Evolutionary conservation across 2,329 filamentous ascomycete species (phyloP), one percentile per base, ranked within the genome.

Genomic region (Penicillium sp.): DNA sequence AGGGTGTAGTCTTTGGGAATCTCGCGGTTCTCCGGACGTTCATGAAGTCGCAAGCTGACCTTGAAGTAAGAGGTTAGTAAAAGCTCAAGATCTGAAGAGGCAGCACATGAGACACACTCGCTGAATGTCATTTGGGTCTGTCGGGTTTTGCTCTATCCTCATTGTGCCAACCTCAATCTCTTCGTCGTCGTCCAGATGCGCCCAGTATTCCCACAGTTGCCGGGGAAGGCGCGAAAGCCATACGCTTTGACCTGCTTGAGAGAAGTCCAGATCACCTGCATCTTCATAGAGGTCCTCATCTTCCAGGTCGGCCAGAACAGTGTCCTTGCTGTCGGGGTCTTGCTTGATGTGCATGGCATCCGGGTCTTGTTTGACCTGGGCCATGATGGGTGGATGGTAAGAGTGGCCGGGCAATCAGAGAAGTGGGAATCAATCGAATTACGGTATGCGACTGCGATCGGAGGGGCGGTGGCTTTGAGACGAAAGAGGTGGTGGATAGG

Each of bases 1-100:
- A 97, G 77, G 60, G 90, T 84, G 74, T 97, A 99, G 66, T 96
- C 91, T 66, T 90, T 90, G 9, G 92, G 91, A n/a, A 97, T 80
- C 4, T 81, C 76, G 61, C 87, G 82, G 68, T 96, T 91, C 56
- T 85, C 80, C 7, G 83, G 78, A 44, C 87, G 78, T 45, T 85
- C 80, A 80, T 80, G 63, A 81, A 96, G 80, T 56, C 91, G 82
- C 75, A 87, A 68, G 60, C 81, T 81, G 67, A 96, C 88, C 69
- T 87, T 73, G 56, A 81, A 73, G 54, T 75, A 70, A 47, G 36
- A 58, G 24, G 12, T 21, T 42, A 54, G 29, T 57, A 13, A 57
- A 65, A 47, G 63, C 1, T 15, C 18, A 30, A 10, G 12, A 6
- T 20, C 2, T 20, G 3, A 21, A 2, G 23, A n/a, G 1, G 29